Base-by-base conservation (phyloP, 805 yeast species). In the Yarrowia bubula region DNA sequence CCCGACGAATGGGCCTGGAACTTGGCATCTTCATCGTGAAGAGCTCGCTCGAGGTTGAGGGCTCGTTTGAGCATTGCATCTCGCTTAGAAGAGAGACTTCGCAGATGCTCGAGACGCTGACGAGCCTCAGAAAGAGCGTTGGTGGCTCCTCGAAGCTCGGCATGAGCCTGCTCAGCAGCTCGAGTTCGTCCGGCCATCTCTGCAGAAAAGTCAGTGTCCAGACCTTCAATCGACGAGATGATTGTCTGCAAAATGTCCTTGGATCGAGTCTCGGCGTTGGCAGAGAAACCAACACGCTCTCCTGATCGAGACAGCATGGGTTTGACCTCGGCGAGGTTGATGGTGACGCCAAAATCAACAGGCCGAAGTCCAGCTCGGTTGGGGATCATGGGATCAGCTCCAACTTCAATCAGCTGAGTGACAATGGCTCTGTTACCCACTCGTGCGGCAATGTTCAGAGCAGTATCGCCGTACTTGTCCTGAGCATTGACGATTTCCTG, bases 381-480 rank as follows among this genome's bases (percentile, higher is more conserved):
- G 5, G 90, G 84, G 55, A 90, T 81, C 38, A 81, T 80, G 5
- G 89, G 84, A 72, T 92, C 89, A 1, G 98, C 98, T 41, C 98
- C 97, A 65, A 90, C 88, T 68, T 90, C 92, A 61, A 95, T 75
- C 57, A 95, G 80, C 68, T 88, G 90, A 68, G 89, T 90, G 9
- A 89, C 92, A 65, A 95, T 83, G 50, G 88, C 86, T 53, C 86
- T 84, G 73, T 90, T 89, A 8, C 96, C 96, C 31, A 95, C 84
- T 70, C 96, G 83, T 0, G 98, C 95, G 0, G 96, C 96, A 65
- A 95, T 89, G 73, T 92, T 96, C 67, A 95, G 79, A 55, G 97
- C 92, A 0, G 99, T 95, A 74, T 95, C 97, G 31, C 99, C 99
- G 71, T 92, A 92, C 64, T 85, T 80, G 76, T 95, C 99, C 68